phyloP scores from a whole-genome alignment of 208 protist species.

The Trypanosoma cruzi region DNA sequence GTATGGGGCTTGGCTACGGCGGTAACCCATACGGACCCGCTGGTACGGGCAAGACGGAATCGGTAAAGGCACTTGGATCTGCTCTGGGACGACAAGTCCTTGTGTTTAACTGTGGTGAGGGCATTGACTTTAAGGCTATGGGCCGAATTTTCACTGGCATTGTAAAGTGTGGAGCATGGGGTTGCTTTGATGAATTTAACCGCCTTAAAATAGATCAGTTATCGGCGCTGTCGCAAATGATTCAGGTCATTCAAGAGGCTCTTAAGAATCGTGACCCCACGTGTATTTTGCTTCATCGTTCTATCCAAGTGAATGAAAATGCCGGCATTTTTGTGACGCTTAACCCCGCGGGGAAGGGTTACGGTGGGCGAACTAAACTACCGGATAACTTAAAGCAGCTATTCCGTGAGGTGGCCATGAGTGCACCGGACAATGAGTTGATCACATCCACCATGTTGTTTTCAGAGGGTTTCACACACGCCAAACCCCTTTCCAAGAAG shows the following conservation, averaged over 20 bases:
- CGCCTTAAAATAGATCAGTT: constrained; percentile 95
- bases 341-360: constrained; percentile 96
- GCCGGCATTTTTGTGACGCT: constrained; percentile 98
- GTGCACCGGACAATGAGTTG: constrained; percentile 96
- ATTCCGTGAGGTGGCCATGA: constrained; percentile 98
- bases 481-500: constrained; percentile 83
- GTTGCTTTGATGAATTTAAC: constrained; percentile 96
- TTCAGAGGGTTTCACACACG: constrained; percentile 91
- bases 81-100: constrained; percentile 94
- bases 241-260: constrained; percentile 92
- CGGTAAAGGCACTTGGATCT: constrained; percentile 93
- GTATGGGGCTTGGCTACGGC: constrained; percentile 96
- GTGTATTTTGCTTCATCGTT: constrained; percentile 83
- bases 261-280: constrained; percentile 80
- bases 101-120: constrained; percentile 96
- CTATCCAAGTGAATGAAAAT: constrained; percentile 76
- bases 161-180: constrained; percentile 95
- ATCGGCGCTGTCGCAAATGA: constrained; percentile 95
- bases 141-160: constrained; percentile 95
- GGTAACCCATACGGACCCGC: constrained; percentile 97
- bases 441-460: constrained; percentile 95
- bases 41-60: constrained; percentile 98
- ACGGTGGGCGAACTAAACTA: constrained; percentile 97
- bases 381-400: constrained; percentile 98
- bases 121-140: constrained; percentile 95